A percentile compares a stretch with the other conserved stretches of the same genome.
phyloP scores from a whole-genome alignment of 768 basidiomycete species.

The Leccinum sublutescens region DNA sequence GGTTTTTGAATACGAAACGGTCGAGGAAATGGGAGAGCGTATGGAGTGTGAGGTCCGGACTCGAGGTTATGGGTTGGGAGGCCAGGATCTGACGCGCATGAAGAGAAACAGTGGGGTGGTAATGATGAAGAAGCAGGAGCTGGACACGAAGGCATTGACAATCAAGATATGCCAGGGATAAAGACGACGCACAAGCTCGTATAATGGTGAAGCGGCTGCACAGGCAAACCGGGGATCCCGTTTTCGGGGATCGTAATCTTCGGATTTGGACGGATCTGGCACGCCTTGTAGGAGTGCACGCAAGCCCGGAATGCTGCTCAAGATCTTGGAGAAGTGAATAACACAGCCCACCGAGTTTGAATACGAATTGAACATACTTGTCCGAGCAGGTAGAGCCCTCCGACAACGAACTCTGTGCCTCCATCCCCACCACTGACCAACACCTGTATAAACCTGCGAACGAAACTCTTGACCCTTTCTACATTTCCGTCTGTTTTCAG shows the following conservation, averaged over 20 bases:
- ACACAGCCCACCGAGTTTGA: neutral
- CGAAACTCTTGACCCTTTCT: conserved; percentile 73
- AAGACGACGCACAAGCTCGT: conserved; percentile 74
- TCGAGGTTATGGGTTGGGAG: conserved; percentile 72
- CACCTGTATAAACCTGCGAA: conserved; percentile 81
- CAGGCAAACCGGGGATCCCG: conserved; percentile 86
- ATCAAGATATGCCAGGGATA: neutral
- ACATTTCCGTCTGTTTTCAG: conserved; percentile 64
- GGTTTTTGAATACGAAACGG: conserved; percentile 95
- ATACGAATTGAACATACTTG: conserved; percentile 56
- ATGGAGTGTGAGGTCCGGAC: conserved; percentile 86
- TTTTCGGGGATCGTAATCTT: conserved; percentile 80
- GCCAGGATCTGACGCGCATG: conserved; percentile 81
- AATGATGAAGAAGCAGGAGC: conserved; percentile 81
- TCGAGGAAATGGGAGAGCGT: conserved; percentile 95
- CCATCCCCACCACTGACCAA: conserved; percentile 68
- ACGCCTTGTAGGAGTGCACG: conserved; percentile 43
- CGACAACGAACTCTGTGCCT: conserved; percentile 84
- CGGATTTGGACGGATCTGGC: conserved; percentile 28
- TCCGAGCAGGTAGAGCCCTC: conserved; percentile 82
- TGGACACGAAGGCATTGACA: conserved; percentile 27
- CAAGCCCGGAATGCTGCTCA: conserved; percentile 46
- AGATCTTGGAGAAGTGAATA: conserved; percentile 39
- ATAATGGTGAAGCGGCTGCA: conserved; percentile 76
- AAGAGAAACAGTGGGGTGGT: conserved; percentile 86